Conservation (phyloP, 148 eudicot species). For the Talinum fruticosum region DNA sequence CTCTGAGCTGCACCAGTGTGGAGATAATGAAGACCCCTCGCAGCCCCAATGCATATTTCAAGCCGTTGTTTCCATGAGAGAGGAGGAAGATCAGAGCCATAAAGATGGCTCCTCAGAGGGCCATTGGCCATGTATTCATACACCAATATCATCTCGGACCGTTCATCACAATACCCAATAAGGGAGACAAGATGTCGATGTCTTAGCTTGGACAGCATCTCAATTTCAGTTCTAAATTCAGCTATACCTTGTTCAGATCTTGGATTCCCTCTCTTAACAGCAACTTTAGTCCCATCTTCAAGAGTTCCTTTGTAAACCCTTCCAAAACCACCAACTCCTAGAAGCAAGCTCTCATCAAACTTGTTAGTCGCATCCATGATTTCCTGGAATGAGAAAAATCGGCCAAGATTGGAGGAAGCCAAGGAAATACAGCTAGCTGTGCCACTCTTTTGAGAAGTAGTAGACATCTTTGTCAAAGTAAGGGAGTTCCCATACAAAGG, state of each 20-base stretch:
- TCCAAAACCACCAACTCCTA: constrained; percentile 96
- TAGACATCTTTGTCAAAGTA: constrained; percentile 73
- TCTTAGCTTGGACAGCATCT: constrained; percentile 94
- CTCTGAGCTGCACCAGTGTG: constrained; percentile 94
- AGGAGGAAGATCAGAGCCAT: constrained; percentile 77
- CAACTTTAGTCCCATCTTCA: constrained; percentile 78
- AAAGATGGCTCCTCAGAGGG: constrained; percentile 94
- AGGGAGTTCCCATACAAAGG: constrained; percentile 84
- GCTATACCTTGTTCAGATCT: constrained; percentile 96
- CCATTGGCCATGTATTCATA: constrained; percentile 99
- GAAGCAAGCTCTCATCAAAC: constrained; percentile 78
- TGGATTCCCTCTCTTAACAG: constrained; percentile 94
- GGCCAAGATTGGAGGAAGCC: constrained; percentile 71
- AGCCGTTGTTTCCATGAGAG: constrained; percentile 93
- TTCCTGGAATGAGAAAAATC: constrained; percentile 79
- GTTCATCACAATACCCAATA: constrained; percentile 92
- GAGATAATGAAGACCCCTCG: constrained; percentile 93
- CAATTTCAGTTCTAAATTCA: constrained; percentile 89
- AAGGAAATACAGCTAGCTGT: constrained; percentile 94
- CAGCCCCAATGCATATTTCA: constrained; percentile 95
- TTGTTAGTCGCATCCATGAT: constrained; percentile 90
- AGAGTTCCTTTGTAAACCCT: constrained; percentile 88
- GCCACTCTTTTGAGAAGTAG: constrained; percentile 81
- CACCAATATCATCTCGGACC: constrained; percentile 93
- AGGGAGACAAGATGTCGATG: constrained; percentile 95